Evolutionary conservation across 805 yeast species (phyloP), one percentile per base, ranked within the genome.

Genomic region (Brettanomyces custersianus): DNA sequence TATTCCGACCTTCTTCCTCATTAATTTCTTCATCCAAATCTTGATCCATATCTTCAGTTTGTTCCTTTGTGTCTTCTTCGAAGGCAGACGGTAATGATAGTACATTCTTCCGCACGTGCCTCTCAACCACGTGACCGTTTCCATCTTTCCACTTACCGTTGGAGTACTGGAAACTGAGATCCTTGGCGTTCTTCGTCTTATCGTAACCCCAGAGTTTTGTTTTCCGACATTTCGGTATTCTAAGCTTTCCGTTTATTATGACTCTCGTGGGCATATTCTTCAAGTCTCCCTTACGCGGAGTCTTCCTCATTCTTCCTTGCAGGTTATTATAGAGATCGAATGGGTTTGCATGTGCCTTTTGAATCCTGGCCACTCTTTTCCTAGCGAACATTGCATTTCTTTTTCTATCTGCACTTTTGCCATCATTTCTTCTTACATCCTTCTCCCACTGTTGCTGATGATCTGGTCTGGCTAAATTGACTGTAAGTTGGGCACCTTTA

Each of bases 141-240:
- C 87, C 87, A 54, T 82, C 84, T 45, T 70, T 70, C 96, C 96
- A 86, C 31, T 68, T 70, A 0, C 81, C 83, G 41, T 78, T 71
- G 8, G 57, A 62, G 52, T 72, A 88, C 36, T 65, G 63, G 57
- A 66, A 71, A 0, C 80, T 82, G 45, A 87, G 63, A 46, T 80
- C 92, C 23, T 69, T 66, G 3, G 68, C 54, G 3, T 68, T 63
- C 47, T 72, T 79, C 43, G 73, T 69, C 60, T 82, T 83, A 45
- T 82, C 87, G 41, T 74, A 69, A 3, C 97, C 97, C 98, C 98
- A 90, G 28, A 92, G 67, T 53, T 87, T 87, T 22, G 79, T 74
- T 59, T 87, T 86, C 47, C 69, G 70, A 45, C 79, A 64, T 46
- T 72, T 73, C 38, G 81, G 58, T 4, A 65, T 63, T 55, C 72